phyloP scores from a whole-genome alignment of 2,329 filamentous ascomycete species.

The Colletotrichum shisoi region DNA sequence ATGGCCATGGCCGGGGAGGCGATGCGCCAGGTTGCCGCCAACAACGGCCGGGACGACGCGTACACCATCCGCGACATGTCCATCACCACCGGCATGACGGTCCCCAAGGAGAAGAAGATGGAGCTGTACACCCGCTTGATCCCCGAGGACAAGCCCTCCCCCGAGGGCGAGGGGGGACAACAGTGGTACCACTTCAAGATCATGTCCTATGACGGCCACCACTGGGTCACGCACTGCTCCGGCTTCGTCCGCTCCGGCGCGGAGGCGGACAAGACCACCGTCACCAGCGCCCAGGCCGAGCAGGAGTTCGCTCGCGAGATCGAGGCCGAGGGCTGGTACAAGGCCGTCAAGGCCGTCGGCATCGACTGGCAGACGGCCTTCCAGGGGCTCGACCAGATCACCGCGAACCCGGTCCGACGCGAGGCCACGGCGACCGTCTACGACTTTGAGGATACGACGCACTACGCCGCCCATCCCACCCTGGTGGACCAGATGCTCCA shows the following conservation, averaged over 20 bases:
- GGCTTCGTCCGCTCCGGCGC: slow-evolving; percentile 25
- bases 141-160: slow-evolving; percentile 12
- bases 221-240: slow-evolving; percentile 45
- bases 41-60: slow-evolving; percentile 31
- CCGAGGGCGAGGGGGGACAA: too few species aligned
- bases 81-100: slow-evolving; percentile 44
- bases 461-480: slow-evolving; percentile 25
- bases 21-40: slow-evolving; percentile 14
- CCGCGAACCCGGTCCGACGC: neutral
- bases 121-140: slow-evolving; percentile 49
- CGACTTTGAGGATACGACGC: slow-evolving; percentile 29
- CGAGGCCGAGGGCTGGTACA: slow-evolving; percentile 26
- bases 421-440: slow-evolving; percentile 28
- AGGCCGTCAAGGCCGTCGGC: slow-evolving; percentile 17
- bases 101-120: slow-evolving; percentile 43
- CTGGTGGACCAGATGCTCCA: slow-evolving; percentile 30
- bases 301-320: slow-evolving; percentile 11
- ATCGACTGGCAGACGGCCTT: slow-evolving; percentile 32
- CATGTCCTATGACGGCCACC: slow-evolving; percentile 44
- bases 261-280: slow-evolving; percentile 1
- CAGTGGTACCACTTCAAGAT: slow-evolving; percentile 49
- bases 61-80: slow-evolving; percentile 47
- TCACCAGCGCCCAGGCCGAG: slow-evolving; percentile 12
- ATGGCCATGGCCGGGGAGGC: slow-evolving; percentile 31
- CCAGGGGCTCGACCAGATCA: slow-evolving; percentile 26